These are phyloP conservation scores for Pestalotiopsis sp. DNA, from an alignment of 2,329 filamentous ascomycete species.

Conservation along the genomic window DNA sequence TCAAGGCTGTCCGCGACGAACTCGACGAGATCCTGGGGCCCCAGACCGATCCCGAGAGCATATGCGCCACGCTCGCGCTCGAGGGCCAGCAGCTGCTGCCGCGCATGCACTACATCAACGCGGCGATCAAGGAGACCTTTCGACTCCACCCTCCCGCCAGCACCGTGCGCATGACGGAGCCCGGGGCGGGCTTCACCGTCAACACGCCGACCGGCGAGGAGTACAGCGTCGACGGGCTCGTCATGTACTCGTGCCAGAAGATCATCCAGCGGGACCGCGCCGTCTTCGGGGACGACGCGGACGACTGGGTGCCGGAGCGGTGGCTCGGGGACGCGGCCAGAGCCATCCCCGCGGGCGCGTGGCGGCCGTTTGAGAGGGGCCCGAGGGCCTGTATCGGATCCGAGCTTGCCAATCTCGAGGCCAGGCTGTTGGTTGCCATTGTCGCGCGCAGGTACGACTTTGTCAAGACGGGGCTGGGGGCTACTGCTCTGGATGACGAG, in stretches of 20 bases:
- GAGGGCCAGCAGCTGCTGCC: slow-evolving; percentile 11
- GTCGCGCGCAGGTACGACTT: slow-evolving; percentile 15
- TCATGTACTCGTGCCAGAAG: slow-evolving; percentile 17
- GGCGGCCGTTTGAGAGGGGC: slow-evolving; percentile 44
- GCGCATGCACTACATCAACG: slow-evolving; percentile 17
- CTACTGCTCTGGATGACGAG: slow-evolving; percentile 11
- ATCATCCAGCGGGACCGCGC: slow-evolving; percentile 17
- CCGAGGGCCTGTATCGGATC: slow-evolving; percentile 54
- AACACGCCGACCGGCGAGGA: slow-evolving; percentile 18
- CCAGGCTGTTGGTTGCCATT: slow-evolving; percentile 16
- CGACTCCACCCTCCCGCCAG: slow-evolving; percentile 18
- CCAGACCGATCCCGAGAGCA: neutral
- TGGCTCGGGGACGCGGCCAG: slow-evolving; percentile 15
- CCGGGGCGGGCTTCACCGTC: slow-evolving; percentile 17
- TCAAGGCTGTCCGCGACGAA: slow-evolving; percentile 15
- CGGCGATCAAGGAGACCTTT: slow-evolving; percentile 18
- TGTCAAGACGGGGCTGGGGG: slow-evolving; percentile 13
- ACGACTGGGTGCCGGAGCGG: slow-evolving; percentile 24
- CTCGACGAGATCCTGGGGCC: slow-evolving; percentile 17
- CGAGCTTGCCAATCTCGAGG: slow-evolving; percentile 41
- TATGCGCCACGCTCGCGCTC: slow-evolving; percentile 12
- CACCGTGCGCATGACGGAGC: slow-evolving; percentile 13
- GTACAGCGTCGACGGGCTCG: slow-evolving; percentile 20
- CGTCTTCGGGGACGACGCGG: slow-evolving; percentile 17
- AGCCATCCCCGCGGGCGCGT: neutral